Conservation (phyloP, 768 basidiomycete species). For the Leccinum fibrillosum region DNA sequence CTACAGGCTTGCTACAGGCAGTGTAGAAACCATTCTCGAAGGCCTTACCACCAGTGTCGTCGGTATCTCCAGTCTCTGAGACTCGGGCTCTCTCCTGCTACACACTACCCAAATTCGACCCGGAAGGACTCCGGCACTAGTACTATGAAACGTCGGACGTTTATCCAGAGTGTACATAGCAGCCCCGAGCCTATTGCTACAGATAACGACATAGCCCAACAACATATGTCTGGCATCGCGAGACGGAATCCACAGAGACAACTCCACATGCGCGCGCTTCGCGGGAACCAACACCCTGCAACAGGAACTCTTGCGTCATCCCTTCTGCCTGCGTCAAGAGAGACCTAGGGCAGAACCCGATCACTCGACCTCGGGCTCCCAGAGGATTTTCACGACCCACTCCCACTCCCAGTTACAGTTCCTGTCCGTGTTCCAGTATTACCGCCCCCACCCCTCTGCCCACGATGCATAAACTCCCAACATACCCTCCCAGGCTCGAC, state of each 20-base stretch:
- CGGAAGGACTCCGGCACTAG: too few relatives aligned
- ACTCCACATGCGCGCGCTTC: not conserved
- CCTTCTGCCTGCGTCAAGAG: not conserved
- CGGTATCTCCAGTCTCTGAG: too few relatives aligned
- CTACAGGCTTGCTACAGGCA: too few relatives aligned
- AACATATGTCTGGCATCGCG: too few relatives aligned
- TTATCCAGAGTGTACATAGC: too few relatives aligned
- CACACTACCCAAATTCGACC: too few relatives aligned
- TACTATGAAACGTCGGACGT: too few relatives aligned
- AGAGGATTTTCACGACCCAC: not conserved
- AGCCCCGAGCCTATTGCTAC: too few relatives aligned
- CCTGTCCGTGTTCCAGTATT: not conserved
- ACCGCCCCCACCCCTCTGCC: constrained; percentile 39
- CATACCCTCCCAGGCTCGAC: constrained; percentile 77
- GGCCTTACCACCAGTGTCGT: too few relatives aligned
- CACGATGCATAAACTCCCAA: constrained; percentile 77
- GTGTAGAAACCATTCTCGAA: too few relatives aligned
- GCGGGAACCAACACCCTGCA: not conserved
- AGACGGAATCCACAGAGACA: not conserved
- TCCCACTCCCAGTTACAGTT: not conserved
- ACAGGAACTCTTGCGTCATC: not conserved
- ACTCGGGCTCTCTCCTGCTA: too few relatives aligned
- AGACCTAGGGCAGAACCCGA: not conserved
- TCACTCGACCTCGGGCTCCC: not conserved
- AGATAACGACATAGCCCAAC: too few relatives aligned